Evolutionary conservation across 371 early-diverging fungal species (phyloP), one percentile per base, ranked within the genome.

Genomic region (Massospora cicadina): DNA sequence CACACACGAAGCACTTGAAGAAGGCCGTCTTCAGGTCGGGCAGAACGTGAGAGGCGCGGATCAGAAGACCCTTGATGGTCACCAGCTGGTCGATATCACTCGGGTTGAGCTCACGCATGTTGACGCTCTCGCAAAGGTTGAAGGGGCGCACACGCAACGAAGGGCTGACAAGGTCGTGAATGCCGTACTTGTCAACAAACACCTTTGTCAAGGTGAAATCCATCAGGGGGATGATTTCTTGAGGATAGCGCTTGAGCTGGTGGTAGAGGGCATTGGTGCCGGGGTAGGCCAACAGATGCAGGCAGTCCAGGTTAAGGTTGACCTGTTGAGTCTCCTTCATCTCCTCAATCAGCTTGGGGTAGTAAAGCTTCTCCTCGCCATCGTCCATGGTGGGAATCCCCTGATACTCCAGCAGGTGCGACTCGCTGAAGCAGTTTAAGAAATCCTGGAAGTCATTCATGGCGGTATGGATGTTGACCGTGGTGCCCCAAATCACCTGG

Each of bases 401-500:
- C 7, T 69, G 33, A 21, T 75, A 71, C 24, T 75, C 76, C 61
- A 83, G 80, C 61, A 85, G 79, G 69, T 89, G 73, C 53, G 77
- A 76, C 13, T 80, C 65, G 7, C 82, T 84, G 70, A 90, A 97
- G 61, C 86, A 76, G 32, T 70, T 67, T 69, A 99, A 74, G 71
- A 98, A 99, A 67, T 93, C 85, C 58, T 85, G 78, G 77, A 99
- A 99, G 27, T 78, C 73, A n/a, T 75, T 73, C 76, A 89, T 90
- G 54, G 88, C 87, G 56, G 95, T 93, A 55, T 93, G 83, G 56
- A 99, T 87, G 68, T 92, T 90, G 68, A 99, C 87, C 5, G 91
- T 92, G 0, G 99, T 99, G 55, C 99, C 99, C 99, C 99, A 99
- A 66, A 99, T 95, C 64, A 91, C 76, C 59, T 84, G 81, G 17